Evolutionary conservation across 1,139 yeast species (phyloP), one percentile per base, ranked within the genome.

Genomic region (Candida neerlandica): DNA sequence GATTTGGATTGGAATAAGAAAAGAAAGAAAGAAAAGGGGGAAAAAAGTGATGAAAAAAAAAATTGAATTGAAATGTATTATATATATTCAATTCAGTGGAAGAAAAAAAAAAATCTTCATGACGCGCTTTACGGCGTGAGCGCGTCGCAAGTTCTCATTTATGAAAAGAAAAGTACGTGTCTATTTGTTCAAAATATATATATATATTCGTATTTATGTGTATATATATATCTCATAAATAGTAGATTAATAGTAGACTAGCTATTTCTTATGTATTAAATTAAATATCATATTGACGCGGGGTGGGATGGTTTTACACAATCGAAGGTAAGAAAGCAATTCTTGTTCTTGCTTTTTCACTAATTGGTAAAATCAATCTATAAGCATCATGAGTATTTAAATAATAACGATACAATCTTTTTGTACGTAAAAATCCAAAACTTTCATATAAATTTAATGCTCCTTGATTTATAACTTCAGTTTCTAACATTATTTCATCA

Each of bases 321-420:
- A 58, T 41, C 21, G 51, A 57, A 5, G 63, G 64, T 41, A 73
- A 59, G 50, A 73, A 72, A 4, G 75, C 73, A 3, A 69, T 57
- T 52, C 78, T 59, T 33, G 57, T 60, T 45, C 63, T 62, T 40
- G 71, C 54, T 50, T 63, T 66, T 32, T 65, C 70, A 19, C 64
- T 52, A 43, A 73, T 55, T 1, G 78, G 77, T 48, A 73, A 65
- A 2, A 90, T 85, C 55, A 94, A 74, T 56, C 97, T 77, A 64
- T 78, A 92, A 0, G 99, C 99, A 69, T 94, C 99, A 60, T 89
- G 96, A 53, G 95, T 89, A 65, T 91, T 92, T 61, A 92, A 70
- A 64, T 94, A 94, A 71, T 94, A 94, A 48, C 96, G 77, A 63
- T 84, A 86, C 61, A 94, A 77, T 52, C 98, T 74, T 61, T 94